Conservation (phyloP, 2,329 filamentous ascomycete genomes). For the Sporothrix curviconia region DNA sequence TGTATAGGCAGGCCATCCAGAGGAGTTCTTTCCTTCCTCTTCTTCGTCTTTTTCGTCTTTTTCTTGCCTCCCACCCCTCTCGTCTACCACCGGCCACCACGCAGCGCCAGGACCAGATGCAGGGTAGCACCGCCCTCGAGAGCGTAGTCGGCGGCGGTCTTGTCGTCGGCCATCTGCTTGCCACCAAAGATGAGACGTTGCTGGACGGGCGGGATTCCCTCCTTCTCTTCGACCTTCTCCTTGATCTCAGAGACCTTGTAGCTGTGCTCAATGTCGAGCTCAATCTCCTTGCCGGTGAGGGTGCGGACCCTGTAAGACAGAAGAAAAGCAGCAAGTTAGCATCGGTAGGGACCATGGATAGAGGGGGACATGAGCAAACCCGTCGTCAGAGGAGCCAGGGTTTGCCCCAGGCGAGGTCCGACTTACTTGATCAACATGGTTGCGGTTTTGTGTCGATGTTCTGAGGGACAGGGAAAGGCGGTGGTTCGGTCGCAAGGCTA, state of each 20-base stretch:
- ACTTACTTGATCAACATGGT: slow-evolving; percentile 15
- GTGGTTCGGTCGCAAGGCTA: no score
- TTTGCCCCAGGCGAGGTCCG: no score
- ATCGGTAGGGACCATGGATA: no score
- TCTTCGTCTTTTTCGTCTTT: no score
- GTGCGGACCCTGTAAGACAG: slow-evolving; percentile 70
- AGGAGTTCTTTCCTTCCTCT: no score
- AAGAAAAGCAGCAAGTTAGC: no score
- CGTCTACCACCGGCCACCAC: no score
- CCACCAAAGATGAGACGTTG: slow-evolving; percentile 93
- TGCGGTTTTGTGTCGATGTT: background rate
- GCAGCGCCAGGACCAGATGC: slow-evolving; percentile 88
- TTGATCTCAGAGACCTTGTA: slow-evolving; percentile 97
- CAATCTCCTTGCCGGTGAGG: slow-evolving; percentile 96
- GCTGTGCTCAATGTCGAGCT: slow-evolving; percentile 89
- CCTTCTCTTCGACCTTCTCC: slow-evolving; percentile 98
- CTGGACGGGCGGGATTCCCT: slow-evolving; percentile 94
- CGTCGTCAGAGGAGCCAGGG: background rate
- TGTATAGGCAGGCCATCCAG: no score
- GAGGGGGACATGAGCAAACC: background rate
- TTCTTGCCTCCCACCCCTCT: no score
- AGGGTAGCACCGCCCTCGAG: slow-evolving; percentile 89
- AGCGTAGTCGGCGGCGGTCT: slow-evolving; percentile 82
- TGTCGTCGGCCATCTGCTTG: slow-evolving; percentile 98
- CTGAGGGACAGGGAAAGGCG: background rate